Evolutionary conservation across 2,329 filamentous ascomycete species (phyloP), one percentile per base, ranked within the genome.

Genomic region (Ramularia endophylla): DNA sequence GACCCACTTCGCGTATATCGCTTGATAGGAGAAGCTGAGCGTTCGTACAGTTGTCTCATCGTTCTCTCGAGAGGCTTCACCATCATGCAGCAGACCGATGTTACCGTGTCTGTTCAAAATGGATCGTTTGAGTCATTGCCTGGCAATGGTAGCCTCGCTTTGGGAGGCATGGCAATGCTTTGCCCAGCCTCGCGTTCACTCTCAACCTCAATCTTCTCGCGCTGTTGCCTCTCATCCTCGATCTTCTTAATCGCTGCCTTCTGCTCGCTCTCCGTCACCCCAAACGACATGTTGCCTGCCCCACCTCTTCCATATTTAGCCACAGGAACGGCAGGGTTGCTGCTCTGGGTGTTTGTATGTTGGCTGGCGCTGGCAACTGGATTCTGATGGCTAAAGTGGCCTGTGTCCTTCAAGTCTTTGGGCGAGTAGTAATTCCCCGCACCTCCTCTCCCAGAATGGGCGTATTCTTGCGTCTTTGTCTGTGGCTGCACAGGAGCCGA

Each of bases 371-470:
- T n/a, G 15, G 22, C 22, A 6, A 17, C 17, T 2, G 29, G 29
- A 5, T 4, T 32, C 13, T 17, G 3, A 4, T 13, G 36, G 16
- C 45, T 43, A 49, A 69, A 71, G 4, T 56, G 59, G 37, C 69
- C 69, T 6, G 57, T 62, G 40, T 63, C 47, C 8, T 53, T 52
- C 17, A 71, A 57, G 20, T 64, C 56, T 22, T 59, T 54, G 19
- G 69, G 69, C 29, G 63, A 61, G 51, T 68, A 71, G 58, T 61
- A 70, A 54, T 72, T 72, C 3, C 69, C 70, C 4, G 65, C 64
- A 28, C 69, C 70, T 29, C 69, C 69, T 29, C 69, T 60, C 27
- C 68, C 68, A 37, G 58, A 65, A 47, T 69, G 65, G 4, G 67
- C 65, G 50, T 70, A 70, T 39, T 65, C 32, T 58, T 48, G 62